Percentiles rank a stretch among this genome's conserved stretches.
Conservation (phyloP, 306 rosid species). For the Cucurbita ficifolia region DNA sequence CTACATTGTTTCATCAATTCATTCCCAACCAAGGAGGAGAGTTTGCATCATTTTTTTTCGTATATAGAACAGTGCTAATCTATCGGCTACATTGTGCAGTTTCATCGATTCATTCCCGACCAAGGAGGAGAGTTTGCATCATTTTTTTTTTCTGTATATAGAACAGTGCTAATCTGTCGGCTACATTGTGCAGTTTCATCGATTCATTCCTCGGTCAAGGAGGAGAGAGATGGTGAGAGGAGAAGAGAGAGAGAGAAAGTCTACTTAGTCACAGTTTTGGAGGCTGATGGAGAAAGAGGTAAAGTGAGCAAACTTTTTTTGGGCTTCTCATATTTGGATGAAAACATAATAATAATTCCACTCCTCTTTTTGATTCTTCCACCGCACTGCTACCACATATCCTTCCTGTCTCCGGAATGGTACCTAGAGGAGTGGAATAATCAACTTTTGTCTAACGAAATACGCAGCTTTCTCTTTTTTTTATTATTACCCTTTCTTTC, state of each 20-base stretch:
- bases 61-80: no score
- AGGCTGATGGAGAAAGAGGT: neutral
- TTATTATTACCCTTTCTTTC: neutral
- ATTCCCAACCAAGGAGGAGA: no score
- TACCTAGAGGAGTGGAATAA: neutral
- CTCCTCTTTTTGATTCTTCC: neutral
- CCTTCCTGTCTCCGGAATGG: neutral
- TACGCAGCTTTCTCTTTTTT: neutral
- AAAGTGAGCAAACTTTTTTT: neutral
- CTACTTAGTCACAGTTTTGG: neutral
- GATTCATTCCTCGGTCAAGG: neutral
- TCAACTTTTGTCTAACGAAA: neutral
- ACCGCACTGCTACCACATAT: neutral
- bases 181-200: neutral
- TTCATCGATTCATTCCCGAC: no score
- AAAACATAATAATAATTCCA: neutral
- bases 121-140: no score
- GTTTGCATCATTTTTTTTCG: neutral
- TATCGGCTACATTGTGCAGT: neutral
- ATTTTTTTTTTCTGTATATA: no score
- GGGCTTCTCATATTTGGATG: neutral
- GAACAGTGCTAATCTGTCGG: neutral
- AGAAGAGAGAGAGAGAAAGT: neutral
- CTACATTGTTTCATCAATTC: no score
- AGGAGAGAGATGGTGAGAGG: no score